Base-by-base conservation (phyloP, 1,284 basidiomycete genomes). In the Apiotrichum akiyoshidainum region DNA sequence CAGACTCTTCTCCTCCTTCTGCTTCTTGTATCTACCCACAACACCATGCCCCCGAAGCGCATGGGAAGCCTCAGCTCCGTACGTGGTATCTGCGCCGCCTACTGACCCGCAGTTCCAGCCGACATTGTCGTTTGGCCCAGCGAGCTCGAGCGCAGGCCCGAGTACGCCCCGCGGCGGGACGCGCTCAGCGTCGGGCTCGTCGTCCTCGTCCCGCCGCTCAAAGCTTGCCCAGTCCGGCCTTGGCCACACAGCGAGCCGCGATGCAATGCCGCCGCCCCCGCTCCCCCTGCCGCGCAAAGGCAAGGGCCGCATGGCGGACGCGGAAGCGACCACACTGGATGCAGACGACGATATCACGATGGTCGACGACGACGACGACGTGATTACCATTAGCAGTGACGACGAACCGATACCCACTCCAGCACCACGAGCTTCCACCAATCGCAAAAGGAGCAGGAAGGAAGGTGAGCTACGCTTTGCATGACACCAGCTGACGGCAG, bases 11-110 rank as follows among this genome's bases (percentile, higher is more conserved):
- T 40, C 39, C 19, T 40, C n/a, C 42, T 48, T 35, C n/a, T 22
- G 26, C 3, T 22, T 26, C 14, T n/a, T 33, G 7, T 54, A 31
- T 7, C 26, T 7, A 31, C 3, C 26, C 3, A 31, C 26, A 31
- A 31, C 33, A 17, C 45, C 8, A 22, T 46, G n/a, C 39, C 55
- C 33, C 37, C 46, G 35, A 72, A 68, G 64, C 68, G 65, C 46
- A 41, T 75, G 46, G 61, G 64, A 11, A 68, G 67, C 57, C 58
- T 74, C 46, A 74, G 66, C 61, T 71, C 71, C 33, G 74, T 74
- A 47, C 42, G 42, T 33, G 46, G 11, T 1, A 10, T 9, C 12
- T 16, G 34, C 5, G 5, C 10, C 14, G 14, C 9, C 12, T 16
- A 50, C 58, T 65, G 51, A 61, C 31, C 13, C 34, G 7, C 51